A percentile compares a stretch with the other conserved stretches of the same genome.
phyloP scores from a whole-genome alignment of 805 yeast genomes.

The Nakazawaea populi region DNA sequence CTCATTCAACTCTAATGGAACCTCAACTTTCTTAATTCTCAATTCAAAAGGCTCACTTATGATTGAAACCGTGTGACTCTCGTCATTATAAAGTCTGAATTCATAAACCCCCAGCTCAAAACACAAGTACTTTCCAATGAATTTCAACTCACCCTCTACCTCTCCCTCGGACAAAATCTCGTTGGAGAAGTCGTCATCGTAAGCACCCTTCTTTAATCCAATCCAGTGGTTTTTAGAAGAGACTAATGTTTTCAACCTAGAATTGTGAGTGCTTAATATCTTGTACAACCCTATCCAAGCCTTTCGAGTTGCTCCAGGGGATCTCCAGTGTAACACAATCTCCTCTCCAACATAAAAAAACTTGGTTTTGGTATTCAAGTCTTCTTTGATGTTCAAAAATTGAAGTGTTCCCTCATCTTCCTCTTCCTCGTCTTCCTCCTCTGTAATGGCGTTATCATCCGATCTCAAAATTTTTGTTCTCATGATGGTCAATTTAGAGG shows the following conservation, averaged over 20 bases:
- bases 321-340: slow-evolving; percentile 46
- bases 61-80: slow-evolving; percentile 63
- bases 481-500: slow-evolving; percentile 9
- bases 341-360: slow-evolving; percentile 45
- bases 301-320: slow-evolving; percentile 37
- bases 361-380: slow-evolving; percentile 9
- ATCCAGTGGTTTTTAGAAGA: slow-evolving; percentile 66
- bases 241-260: slow-evolving; percentile 50
- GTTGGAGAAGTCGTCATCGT: slow-evolving; percentile 17
- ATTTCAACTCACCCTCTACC: slow-evolving; percentile 40
- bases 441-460: slow-evolving; percentile 22
- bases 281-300: slow-evolving; percentile 81
- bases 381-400: slow-evolving; percentile 15
- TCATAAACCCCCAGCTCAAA: slow-evolving; percentile 73
- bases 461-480: not conserved
- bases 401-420: slow-evolving; percentile 17
- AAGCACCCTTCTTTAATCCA: slow-evolving; percentile 32
- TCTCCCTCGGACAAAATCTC: slow-evolving; percentile 8
- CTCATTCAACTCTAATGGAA: slow-evolving; percentile 26
- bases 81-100: slow-evolving; percentile 62
- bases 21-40: slow-evolving; percentile 31
- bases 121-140: slow-evolving; percentile 40
- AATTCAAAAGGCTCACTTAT: slow-evolving; percentile 65
- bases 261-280: slow-evolving; percentile 50
- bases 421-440: slow-evolving; percentile 24